Base-by-base conservation (phyloP, 2,329 filamentous ascomycete genomes). In the Sporothrix luriei region DNA sequence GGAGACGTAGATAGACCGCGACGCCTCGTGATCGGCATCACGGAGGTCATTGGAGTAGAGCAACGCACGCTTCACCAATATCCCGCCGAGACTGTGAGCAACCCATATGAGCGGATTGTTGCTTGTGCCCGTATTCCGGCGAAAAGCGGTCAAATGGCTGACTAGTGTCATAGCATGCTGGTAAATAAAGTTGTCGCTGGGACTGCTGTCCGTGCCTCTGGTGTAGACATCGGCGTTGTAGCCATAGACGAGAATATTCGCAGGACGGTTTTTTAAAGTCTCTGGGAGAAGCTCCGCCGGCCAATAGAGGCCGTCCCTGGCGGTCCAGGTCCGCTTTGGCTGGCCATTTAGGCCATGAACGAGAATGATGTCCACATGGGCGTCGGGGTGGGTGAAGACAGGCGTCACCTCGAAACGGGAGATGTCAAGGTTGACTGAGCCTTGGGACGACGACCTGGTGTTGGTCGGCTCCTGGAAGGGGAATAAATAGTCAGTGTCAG, bases 101-200 rank as follows among this genome's bases (percentile, higher is more conserved):
- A 93, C 86, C 82, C 90, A 94, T 71, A 94, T 88, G 74, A 94
- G 91, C 5, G 91, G 89, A 57, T 88, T 87, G 29, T 84, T 82
- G 46, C 81, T 79, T 5, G 85, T 86, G 67, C 84, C 81, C 72
- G 85, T 83, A 73, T 83, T 83, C 75, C 84, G 86, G 73, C 90
- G 84, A 76, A 90, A 90, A 43, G 87, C 81, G 2, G 87, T 86
- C 19, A 93, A 80, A 59, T 82, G 86, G 5, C 84, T 84, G 7
- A 91, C 83, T 43, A 93, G 81, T 13, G 86, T 90, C 79, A 92
- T 89, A 0, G 90, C 90, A 78, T 92, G 90, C 75, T 91, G 86
- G 71, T 88, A 85, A 74, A 92, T 87, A 74, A 85, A 87, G 78
- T 89, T 89, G 73, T 90, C 85, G 75, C 87, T 90, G 2, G 87